phyloP scores from a whole-genome alignment of 352 stramenopile species.

The Pelagophyceae sp. region DNA sequence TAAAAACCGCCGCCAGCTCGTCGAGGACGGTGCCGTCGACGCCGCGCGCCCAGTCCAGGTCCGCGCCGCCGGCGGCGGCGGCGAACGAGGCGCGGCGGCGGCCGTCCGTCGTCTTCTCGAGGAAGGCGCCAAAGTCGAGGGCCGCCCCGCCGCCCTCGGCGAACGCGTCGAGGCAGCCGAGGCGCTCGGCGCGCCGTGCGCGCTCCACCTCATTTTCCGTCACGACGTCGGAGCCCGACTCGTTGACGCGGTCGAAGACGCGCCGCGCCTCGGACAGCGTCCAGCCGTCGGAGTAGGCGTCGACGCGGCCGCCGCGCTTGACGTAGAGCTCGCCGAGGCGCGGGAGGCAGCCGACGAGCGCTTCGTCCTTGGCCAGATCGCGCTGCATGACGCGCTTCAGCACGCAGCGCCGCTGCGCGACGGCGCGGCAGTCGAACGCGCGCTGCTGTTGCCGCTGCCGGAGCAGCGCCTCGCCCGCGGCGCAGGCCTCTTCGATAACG shows the following conservation, averaged over 20 bases:
- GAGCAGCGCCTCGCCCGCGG: neutral
- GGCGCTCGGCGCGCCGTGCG: neutral
- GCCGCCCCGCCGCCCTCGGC: too few species aligned
- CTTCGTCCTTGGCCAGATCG: neutral
- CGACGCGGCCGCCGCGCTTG: neutral
- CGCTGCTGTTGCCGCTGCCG: neutral
- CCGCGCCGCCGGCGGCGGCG: neutral
- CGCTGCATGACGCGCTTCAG: neutral
- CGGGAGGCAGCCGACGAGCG: neutral
- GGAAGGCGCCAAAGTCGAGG: neutral
- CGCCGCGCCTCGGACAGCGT: neutral
- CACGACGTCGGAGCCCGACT: neutral
- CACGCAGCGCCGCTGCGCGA: neutral
- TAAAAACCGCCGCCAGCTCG: neutral
- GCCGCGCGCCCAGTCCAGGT: neutral
- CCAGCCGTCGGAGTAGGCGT: neutral
- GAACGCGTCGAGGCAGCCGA: neutral
- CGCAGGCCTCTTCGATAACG: neutral
- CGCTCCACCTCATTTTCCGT: neutral
- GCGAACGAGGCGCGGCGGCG: neutral
- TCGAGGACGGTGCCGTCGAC: neutral
- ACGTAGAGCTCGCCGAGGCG: neutral
- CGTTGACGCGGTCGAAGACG: conserved; percentile 7
- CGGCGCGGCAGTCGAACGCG: neutral
- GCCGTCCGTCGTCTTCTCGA: neutral